These are phyloP conservation scores for Aspergillus carlsbadensis DNA, from an alignment of 495 filamentous ascomycete species.

Conservation along the genomic window DNA sequence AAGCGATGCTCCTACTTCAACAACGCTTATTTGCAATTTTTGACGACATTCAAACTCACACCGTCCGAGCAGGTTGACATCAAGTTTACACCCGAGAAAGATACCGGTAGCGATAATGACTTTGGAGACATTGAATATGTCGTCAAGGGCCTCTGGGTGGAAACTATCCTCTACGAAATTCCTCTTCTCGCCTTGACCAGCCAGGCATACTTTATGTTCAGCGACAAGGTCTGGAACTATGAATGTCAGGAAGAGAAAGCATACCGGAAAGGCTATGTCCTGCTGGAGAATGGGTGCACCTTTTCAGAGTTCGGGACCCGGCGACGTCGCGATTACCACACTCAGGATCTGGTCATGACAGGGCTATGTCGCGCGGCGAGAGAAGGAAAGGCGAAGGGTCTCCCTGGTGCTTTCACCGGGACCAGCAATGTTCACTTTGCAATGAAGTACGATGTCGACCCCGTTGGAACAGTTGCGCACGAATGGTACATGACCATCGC, in stretches of 20 bases:
- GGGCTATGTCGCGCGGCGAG: conserved; percentile 73
- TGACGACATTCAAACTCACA: conserved; percentile 74
- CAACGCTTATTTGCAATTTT: conserved; percentile 71
- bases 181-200: conserved; percentile 87
- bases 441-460: conserved; percentile 78
- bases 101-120: conserved; percentile 66
- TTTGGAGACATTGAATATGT: conserved; percentile 71
- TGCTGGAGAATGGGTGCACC: conserved; percentile 79
- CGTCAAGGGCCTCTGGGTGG: conserved; percentile 81
- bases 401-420: conserved; percentile 71
- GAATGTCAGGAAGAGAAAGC: conserved; percentile 82
- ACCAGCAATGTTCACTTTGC: conserved; percentile 98
- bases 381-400: conserved; percentile 60
- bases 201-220: conserved; percentile 96
- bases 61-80: conserved; percentile 77
- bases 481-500: conserved; percentile 99
- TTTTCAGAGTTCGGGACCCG: conserved; percentile 94
- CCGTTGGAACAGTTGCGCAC: conserved; percentile 93
- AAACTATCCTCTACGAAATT: conserved; percentile 97
- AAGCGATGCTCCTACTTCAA: conserved; percentile 79
- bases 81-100: conserved; percentile 62
- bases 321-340: conserved; percentile 84
- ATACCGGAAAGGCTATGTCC: conserved; percentile 66
- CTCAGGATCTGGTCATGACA: conserved; percentile 88
- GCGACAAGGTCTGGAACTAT: conserved; percentile 85